Evolutionary conservation across 371 early-diverging fungal species (phyloP), one percentile per base, ranked within the genome.

Genomic region (Fennellomyces sp.): DNA sequence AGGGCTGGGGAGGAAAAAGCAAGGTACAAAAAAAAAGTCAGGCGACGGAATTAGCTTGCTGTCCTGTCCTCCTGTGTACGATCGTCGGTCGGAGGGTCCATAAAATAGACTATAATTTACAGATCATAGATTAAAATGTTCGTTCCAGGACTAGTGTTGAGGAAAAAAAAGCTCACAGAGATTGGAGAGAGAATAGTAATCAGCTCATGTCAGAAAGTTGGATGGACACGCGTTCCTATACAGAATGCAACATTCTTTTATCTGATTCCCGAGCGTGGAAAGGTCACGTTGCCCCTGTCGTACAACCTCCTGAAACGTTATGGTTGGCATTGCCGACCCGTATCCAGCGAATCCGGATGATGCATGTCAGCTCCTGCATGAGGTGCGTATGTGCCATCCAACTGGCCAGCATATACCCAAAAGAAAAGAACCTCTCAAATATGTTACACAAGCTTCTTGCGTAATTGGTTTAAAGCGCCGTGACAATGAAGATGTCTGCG

Each of bases 11-110:
- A n/a, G 55, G 30, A 31, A 23, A 11, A 52, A 29, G n/a, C n/a
- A 35, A 49, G 54, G 2, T 41, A 27, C 47, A 64, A 55, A 52
- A 33, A 55, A 26, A 55, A 59, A 38, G 54, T 50, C 51, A 50
- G 51, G 51, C 51, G 51, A 50, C 29, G 8, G 51, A 50, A 50
- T 28, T 50, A 50, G 45, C 17, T 39, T 39, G 39, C 39, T 39
- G 39, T 17, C 15, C 17, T 39, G 5, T 39, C 10, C 39, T 39
- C 39, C 21, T 45, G 45, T 45, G n/a, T 21, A 45, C 45, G 45
- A 45, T 45, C 45, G 41, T 45, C 45, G 17, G n/a, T n/a, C n/a
- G n/a, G n/a, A n/a, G n/a, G n/a, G n/a, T n/a, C n/a, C n/a, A n/a
- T n/a, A n/a, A n/a, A n/a, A n/a, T n/a, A n/a, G n/a, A n/a, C n/a